Evolutionary conservation across 2,329 filamentous ascomycete genomes (phyloP).

Genomic region (Coniosporium tulheliwenetii): DNA sequence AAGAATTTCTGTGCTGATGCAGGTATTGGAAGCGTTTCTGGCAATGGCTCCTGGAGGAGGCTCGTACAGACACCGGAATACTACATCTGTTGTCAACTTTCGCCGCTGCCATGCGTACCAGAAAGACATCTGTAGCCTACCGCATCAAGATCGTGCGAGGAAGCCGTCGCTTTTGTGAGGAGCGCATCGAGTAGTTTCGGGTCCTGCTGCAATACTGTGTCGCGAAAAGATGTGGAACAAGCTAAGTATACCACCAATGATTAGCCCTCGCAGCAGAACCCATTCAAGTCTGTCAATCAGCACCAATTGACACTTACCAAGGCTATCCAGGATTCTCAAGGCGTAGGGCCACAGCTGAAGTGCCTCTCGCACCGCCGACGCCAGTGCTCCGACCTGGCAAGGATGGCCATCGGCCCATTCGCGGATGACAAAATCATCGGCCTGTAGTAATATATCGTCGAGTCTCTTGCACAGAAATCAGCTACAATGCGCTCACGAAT

Average conservation of each 20-base stretch:
- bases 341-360: constrained; percentile 35
- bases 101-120: constrained; percentile 9
- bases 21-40: constrained; percentile 13
- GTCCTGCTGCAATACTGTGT: constrained; percentile 14
- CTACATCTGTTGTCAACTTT: constrained; percentile 3
- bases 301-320: constrained; percentile 22
- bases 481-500: too few relatives aligned
- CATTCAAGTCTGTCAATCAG: not conserved
- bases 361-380: constrained; percentile 29
- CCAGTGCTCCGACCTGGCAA: constrained; percentile 32
- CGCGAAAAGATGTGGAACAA: constrained; percentile 8
- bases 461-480: constrained; percentile 17
- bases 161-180: constrained; percentile 11
- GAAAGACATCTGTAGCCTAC: constrained; percentile 2
- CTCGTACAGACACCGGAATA: constrained; percentile 1
- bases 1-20: constrained; percentile 16
- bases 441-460: constrained; percentile 16
- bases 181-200: constrained; percentile 13
- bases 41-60: constrained; percentile 13
- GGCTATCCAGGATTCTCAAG: constrained; percentile 30
- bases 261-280: not conserved
- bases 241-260: constrained; percentile 3
- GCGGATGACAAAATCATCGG: constrained; percentile 19
- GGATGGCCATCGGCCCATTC: constrained; percentile 31
- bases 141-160: not conserved